phyloP scores from a whole-genome alignment of 108 stramenopile species.

The Cyclostephanos tholiformis region DNA sequence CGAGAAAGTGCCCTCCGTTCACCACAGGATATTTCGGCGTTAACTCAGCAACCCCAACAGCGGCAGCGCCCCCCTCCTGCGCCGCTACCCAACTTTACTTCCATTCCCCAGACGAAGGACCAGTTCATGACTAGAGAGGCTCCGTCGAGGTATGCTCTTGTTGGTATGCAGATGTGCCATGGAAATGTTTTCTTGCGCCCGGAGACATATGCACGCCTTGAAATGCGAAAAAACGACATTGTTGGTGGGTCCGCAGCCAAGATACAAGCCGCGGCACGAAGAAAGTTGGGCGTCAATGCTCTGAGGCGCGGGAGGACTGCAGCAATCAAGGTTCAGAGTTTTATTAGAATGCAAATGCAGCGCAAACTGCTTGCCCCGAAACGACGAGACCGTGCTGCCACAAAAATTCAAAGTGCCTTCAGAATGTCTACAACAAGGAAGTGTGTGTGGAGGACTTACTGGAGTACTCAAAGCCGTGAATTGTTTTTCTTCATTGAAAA shows the following conservation, averaged over 20 bases:
- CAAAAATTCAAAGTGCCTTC: slow-evolving; percentile 73
- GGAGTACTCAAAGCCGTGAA: slow-evolving; percentile 46
- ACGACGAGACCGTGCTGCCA: slow-evolving; percentile 54
- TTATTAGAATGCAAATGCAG: slow-evolving; percentile 31
- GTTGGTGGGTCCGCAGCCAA: slow-evolving; percentile 45
- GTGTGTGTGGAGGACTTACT: slow-evolving; percentile 43
- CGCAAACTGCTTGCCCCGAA: slow-evolving; percentile 30
- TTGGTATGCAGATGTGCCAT: slow-evolving; percentile 47
- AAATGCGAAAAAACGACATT: slow-evolving; percentile 29
- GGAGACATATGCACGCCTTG: slow-evolving; percentile 30
- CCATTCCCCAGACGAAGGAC: slow-evolving; percentile 40
- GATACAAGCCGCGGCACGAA: slow-evolving; percentile 49
- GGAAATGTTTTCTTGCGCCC: slow-evolving; percentile 44
- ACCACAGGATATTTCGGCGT: not conserved
- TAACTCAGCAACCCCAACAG: not conserved
- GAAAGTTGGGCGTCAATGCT: slow-evolving; percentile 30
- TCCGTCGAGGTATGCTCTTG: slow-evolving; percentile 39
- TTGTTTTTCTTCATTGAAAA: slow-evolving; percentile 55
- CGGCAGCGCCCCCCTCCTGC: slow-evolving; percentile 15
- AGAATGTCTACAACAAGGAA: slow-evolving; percentile 56
- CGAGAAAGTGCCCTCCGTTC: not conserved
- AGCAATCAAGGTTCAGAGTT: slow-evolving; percentile 36
- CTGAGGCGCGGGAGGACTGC: slow-evolving; percentile 24
- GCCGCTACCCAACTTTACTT: slow-evolving; percentile 14
- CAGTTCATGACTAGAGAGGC: slow-evolving; percentile 24